Conservation (phyloP, 1,139 yeast genomes). For the Oligophagozyma castellii region DNA sequence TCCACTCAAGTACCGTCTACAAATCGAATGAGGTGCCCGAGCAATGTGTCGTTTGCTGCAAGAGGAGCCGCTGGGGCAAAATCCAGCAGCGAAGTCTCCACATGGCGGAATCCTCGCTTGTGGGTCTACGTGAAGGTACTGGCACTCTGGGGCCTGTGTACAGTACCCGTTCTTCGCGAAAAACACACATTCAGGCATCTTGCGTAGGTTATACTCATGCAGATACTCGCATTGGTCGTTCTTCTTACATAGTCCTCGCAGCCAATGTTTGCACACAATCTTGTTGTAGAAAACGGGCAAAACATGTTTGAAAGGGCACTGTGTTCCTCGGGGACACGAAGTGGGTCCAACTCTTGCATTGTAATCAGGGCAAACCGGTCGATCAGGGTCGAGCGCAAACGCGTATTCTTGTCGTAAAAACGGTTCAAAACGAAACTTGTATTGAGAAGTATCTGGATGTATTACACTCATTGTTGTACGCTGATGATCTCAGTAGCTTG, state of each 20-base stretch:
- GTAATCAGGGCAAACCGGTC: constrained; percentile 77
- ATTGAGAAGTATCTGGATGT: constrained; percentile 6
- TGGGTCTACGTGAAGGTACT: constrained; percentile 85
- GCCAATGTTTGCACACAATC: constrained; percentile 96
- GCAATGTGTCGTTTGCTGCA: constrained; percentile 77
- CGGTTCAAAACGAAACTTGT: constrained; percentile 68
- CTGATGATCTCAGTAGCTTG: too few species aligned
- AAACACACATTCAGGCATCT: constrained; percentile 94
- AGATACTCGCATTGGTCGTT: constrained; percentile 93
- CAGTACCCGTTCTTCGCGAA: constrained; percentile 83
- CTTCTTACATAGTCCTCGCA: constrained; percentile 91
- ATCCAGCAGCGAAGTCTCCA: constrained; percentile 70
- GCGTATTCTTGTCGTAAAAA: constrained; percentile 69
- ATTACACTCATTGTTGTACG: too few species aligned
- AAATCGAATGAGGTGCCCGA: constrained; percentile 35
- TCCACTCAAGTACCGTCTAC: constrained; percentile 80
- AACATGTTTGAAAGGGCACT: constrained; percentile 83
- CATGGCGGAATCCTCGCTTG: constrained; percentile 80
- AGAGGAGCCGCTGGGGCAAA: constrained; percentile 84
- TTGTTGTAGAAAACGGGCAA: constrained; percentile 71
- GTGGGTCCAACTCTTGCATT: constrained; percentile 37
- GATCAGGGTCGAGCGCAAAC: constrained; percentile 75
- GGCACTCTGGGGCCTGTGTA: constrained; percentile 88
- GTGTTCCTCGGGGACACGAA: constrained; percentile 72
- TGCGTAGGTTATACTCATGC: constrained; percentile 86